Evolutionary conservation across 371 early-diverging fungal species (phyloP).

Genomic region (Thermomucor indicae-seudaticae): DNA sequence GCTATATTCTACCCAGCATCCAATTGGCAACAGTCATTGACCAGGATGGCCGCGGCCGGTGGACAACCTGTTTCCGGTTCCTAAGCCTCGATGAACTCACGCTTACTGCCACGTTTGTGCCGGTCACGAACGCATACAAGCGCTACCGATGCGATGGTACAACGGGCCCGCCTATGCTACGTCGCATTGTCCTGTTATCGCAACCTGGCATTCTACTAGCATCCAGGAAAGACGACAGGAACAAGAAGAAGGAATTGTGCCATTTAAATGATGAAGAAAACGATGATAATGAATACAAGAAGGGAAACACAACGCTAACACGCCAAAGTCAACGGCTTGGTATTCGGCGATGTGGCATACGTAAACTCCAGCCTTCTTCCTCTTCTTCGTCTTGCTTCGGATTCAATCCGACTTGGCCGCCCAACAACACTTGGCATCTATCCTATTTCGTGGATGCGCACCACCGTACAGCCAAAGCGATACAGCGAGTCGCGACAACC

Average conservation of each 20-base stretch:
- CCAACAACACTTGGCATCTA: constrained; percentile 1
- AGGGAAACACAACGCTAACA: neutral
- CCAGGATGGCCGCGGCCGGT: constrained; percentile 10
- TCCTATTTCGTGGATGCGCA: neutral
- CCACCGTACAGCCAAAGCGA: neutral
- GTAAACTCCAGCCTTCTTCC: constrained; percentile 3
- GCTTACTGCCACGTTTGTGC: constrained; percentile 5
- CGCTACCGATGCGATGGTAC: constrained; percentile 9
- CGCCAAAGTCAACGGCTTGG: neutral
- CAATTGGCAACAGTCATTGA: constrained; percentile 8
- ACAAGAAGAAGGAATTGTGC: too few species aligned
- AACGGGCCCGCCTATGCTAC: constrained; percentile 1
- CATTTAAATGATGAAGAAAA: neutral
- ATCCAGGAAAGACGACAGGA: too few species aligned
- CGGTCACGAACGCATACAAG: constrained; percentile 1
- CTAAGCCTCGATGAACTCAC: constrained; percentile 5
- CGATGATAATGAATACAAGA: neutral
- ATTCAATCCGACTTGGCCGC: too few species aligned
- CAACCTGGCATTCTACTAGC: too few species aligned
- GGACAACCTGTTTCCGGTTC: constrained; percentile 4
- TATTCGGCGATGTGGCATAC: constrained; percentile 3
- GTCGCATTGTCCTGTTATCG: too few species aligned
- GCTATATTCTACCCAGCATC: constrained; percentile 7
- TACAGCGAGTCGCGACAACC: neutral
- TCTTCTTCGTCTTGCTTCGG: too few species aligned